A percentile compares a stretch with the other conserved stretches of the same genome.
These are phyloP conservation scores for Trichoderma guizhouense DNA, from an alignment of 2,329 filamentous ascomycete species.

Conservation along the genomic window DNA sequence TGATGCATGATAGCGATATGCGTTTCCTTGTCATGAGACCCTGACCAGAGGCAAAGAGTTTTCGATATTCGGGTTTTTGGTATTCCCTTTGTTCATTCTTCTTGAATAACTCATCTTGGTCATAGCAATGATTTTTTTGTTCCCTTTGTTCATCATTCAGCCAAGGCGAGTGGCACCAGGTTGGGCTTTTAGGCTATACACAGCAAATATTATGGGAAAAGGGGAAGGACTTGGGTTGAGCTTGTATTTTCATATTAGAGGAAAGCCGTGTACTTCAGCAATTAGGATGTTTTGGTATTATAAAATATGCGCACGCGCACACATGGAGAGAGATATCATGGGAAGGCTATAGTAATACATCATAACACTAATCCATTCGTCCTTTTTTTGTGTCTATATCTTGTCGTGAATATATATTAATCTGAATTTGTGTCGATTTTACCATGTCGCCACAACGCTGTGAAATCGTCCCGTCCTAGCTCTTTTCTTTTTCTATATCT, in stretches of 20 bases:
- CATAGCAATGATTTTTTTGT: neutral
- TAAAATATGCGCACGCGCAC: neutral
- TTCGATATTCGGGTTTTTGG: neutral
- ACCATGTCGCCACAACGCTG: neutral
- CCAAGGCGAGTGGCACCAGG: neutral
- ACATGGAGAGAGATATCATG: neutral
- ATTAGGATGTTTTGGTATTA: neutral
- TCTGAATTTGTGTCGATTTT: neutral
- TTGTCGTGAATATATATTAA: neutral
- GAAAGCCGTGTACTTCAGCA: neutral
- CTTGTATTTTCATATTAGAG: neutral
- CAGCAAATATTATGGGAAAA: neutral
- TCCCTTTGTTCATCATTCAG: slow-evolving; percentile 2
- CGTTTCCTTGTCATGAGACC: slow-evolving; percentile 11
- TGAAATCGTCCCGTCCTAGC: neutral
- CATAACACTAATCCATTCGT: neutral
- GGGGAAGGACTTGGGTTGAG: neutral
- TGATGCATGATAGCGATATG: neutral
- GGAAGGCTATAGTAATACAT: neutral
- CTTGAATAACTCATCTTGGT: slow-evolving; percentile 4
- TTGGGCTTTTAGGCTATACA: neutral
- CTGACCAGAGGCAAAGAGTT: neutral
- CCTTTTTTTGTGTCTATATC: neutral
- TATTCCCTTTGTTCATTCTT: neutral
- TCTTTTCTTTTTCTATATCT: neutral